Evolutionary conservation across 495 filamentous ascomycete genomes (phyloP), one percentile per base, ranked within the genome.

Genomic region (Trichoderma orchidacearum): DNA sequence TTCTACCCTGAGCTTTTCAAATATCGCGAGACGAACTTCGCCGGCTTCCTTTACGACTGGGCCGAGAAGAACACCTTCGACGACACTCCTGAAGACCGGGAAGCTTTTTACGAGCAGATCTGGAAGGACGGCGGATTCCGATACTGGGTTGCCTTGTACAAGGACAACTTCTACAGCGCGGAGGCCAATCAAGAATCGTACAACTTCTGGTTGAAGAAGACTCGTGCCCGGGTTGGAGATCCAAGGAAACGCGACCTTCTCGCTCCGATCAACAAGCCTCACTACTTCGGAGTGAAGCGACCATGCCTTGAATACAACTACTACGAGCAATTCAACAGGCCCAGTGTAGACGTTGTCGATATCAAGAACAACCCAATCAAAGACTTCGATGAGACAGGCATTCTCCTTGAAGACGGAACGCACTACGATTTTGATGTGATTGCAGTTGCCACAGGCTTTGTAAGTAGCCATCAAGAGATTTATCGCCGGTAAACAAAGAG

Each of bases 401-500:
- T 82, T 38, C 64, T 71, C 5, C 56, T 63, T 13, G 41, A 48
- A 11, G 71, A 77, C 50, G 73, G 70, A 15, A 66, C 63, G 13
- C 58, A 65, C 35, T 62, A 70, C 54, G 75, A 81, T 58, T 60
- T 80, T 41, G 79, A 82, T 59, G 62, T 79, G 25, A 69, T 83
- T 54, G 72, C 72, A 45, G 62, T 80, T 53, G 79, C 79, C 11
- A 83, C 80, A 5, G 80, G 80, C 0, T 83, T 80, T 60, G 80
- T 48, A 27, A 8, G 41, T 48, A 27, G 3, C 41, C 13, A 27
- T 18, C 41, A 48, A 36, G 13, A 15, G 13, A 4, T 25, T 25
- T 27, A 3, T 2, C n/a, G n/a, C n/a, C n/a, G n/a, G n/a, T n/a
- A n/a, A n/a, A n/a, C n/a, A n/a, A n/a, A n/a, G n/a, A n/a, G n/a